phyloP scores from a whole-genome alignment of 2,329 filamentous ascomycete genomes.

The Fonsecaea monophora region DNA sequence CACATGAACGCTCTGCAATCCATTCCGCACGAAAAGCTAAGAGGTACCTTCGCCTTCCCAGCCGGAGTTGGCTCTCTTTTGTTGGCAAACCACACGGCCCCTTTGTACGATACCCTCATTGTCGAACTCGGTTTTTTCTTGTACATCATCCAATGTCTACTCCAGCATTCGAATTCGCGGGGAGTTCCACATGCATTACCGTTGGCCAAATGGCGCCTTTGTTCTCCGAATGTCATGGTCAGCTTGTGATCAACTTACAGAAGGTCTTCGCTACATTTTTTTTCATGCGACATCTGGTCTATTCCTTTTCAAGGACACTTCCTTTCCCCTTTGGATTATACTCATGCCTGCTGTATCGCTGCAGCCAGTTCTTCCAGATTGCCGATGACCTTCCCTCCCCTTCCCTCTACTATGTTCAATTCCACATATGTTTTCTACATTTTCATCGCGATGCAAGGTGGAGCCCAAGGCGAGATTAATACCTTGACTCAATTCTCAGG shows the following conservation, averaged over 20 bases:
- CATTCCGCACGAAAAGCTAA: background rate
- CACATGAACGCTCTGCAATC: slow-evolving; percentile 11
- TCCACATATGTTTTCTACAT: background rate
- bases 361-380: background rate
- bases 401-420: background rate
- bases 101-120: slow-evolving; percentile 21
- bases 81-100: background rate
- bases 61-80: slow-evolving; percentile 1
- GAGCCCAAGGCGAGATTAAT: slow-evolving; percentile 61
- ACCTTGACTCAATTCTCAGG: slow-evolving; percentile 57
- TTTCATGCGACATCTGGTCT: background rate
- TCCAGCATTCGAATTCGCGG: background rate
- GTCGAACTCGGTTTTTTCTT: background rate
- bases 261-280: background rate
- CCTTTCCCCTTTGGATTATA: background rate
- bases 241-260: background rate
- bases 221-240: background rate
- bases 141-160: background rate
- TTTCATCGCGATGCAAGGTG: slow-evolving; percentile 58
- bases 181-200: background rate
- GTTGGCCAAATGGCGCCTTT: background rate
- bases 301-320: background rate
- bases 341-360: slow-evolving; percentile 4
- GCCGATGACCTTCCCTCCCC: background rate
- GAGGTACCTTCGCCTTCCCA: background rate